Conservation (phyloP, 208 protist genomes). For the Crithidia fasciculata region DNA sequence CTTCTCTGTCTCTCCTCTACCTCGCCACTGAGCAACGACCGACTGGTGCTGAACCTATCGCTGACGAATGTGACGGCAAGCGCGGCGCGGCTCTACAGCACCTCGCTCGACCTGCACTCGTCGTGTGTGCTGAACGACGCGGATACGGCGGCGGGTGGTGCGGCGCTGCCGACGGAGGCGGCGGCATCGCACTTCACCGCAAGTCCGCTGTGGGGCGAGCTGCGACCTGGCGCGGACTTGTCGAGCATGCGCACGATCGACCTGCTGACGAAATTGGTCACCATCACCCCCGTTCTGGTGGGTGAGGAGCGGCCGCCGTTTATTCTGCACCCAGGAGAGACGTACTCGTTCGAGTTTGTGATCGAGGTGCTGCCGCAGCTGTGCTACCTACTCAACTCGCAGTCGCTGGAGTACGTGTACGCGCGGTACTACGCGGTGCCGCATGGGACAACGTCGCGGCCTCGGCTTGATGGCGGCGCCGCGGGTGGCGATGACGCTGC, state of each 20-base stretch:
- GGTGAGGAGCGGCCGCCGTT: conserved; percentile 57
- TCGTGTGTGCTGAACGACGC: conserved; percentile 41
- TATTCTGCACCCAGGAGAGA: conserved; percentile 66
- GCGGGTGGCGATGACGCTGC: conserved; percentile 6
- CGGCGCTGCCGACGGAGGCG: background rate
- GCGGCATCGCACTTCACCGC: conserved; percentile 26
- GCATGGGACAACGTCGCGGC: conserved; percentile 9
- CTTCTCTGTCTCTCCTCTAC: conserved; percentile 59
- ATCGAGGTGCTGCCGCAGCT: conserved; percentile 78
- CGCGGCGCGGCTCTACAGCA: conserved; percentile 52
- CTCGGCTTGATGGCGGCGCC: conserved; percentile 6
- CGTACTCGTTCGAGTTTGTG: conserved; percentile 80
- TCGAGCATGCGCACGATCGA: conserved; percentile 57
- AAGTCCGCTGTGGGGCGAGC: conserved; percentile 47
- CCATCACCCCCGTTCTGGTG: conserved; percentile 68
- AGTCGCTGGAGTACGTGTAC: conserved; percentile 68
- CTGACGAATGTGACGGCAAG: conserved; percentile 54
- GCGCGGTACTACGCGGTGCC: conserved; percentile 40
- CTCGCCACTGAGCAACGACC: conserved; percentile 55
- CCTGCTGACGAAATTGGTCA: conserved; percentile 59
- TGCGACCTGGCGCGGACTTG: conserved; percentile 47
- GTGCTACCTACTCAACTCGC: conserved; percentile 67
- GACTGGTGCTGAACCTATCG: conserved; percentile 64
- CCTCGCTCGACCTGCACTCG: conserved; percentile 72
- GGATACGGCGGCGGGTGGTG: conserved; percentile 4